These are phyloP conservation scores for Clonostachys rhizophaga DNA, from an alignment of 2,329 filamentous ascomycete species.

Conservation along the genomic window DNA sequence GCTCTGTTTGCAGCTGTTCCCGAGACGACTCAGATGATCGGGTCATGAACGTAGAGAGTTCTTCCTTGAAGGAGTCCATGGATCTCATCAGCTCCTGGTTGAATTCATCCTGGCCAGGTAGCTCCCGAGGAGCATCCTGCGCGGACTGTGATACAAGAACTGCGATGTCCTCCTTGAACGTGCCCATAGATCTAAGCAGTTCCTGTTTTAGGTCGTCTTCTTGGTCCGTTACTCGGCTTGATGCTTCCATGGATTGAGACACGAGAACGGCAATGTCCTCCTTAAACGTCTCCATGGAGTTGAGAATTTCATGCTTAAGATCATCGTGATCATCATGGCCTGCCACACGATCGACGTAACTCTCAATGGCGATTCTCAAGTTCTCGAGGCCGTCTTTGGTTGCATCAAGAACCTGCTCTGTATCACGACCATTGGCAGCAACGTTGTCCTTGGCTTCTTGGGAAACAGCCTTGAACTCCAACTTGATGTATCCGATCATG, in stretches of 20 bases:
- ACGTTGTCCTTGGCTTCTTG: constrained; percentile 73
- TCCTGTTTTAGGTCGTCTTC: constrained; percentile 73
- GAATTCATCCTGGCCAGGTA: constrained; percentile 74
- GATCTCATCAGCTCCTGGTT: constrained; percentile 62
- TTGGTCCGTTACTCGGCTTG: constrained; percentile 8
- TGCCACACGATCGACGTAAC: constrained; percentile 69
- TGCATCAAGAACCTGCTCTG: constrained; percentile 83
- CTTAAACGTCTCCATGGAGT: constrained; percentile 61
- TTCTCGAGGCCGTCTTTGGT: constrained; percentile 84
- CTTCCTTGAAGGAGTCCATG: constrained; percentile 62
- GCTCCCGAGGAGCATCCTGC: constrained; percentile 35
- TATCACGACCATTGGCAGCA: constrained; percentile 72
- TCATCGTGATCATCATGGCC: constrained; percentile 72
- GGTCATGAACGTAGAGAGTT: constrained; percentile 59
- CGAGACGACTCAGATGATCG: constrained; percentile 22
- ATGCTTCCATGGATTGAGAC: constrained; percentile 24
- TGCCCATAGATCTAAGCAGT: constrained; percentile 61
- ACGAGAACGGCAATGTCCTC: constrained; percentile 64
- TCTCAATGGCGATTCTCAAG: constrained; percentile 74
- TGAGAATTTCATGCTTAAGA: constrained; percentile 64
- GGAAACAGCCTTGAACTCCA: constrained; percentile 55
- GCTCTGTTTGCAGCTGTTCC: constrained; percentile 74
- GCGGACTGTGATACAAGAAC: constrained; percentile 44
- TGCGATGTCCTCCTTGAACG: constrained; percentile 61
- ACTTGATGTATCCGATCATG: constrained; percentile 55